Percentiles rank a stretch among this genome's conserved stretches.
Evolutionary conservation across 139 green algal genomes (phyloP).

Genomic region (Monoraphidium neglectum): DNA sequence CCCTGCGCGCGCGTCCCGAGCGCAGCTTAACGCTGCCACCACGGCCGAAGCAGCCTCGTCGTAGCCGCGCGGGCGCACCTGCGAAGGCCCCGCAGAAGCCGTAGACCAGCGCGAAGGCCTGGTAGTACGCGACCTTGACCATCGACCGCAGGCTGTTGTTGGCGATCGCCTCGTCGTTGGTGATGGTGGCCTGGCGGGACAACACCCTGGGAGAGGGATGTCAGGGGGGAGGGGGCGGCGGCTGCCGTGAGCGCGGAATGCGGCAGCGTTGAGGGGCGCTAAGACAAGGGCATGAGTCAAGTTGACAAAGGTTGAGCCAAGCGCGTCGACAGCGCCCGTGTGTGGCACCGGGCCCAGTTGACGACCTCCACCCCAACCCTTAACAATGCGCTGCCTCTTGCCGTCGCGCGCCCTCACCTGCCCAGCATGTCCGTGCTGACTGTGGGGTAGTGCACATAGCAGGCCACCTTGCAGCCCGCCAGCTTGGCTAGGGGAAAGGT

Average conservation of each 20-base stretch:
- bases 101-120: constrained; percentile 76
- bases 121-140: constrained; percentile 92
- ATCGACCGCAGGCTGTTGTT: constrained; percentile 29
- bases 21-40: too few relatives aligned
- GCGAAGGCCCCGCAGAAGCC: constrained; percentile 52
- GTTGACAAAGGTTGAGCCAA: neutral
- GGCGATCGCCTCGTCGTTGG: constrained; percentile 66
- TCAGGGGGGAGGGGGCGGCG: too few relatives aligned
- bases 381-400: too few relatives aligned
- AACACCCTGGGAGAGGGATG: constrained; percentile 13
- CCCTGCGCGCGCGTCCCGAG: too few relatives aligned
- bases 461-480: constrained; percentile 66
- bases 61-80: constrained; percentile 1
- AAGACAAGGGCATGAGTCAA: too few relatives aligned
- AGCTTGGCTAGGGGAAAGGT: constrained; percentile 80
- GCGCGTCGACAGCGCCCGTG: too few relatives aligned
- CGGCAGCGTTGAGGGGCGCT: too few relatives aligned
- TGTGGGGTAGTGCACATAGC: constrained; percentile 96
- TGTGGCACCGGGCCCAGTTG: too few relatives aligned
- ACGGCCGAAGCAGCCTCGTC: too few relatives aligned
- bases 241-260: too few relatives aligned
- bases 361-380: too few relatives aligned
- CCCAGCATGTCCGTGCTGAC: constrained; percentile 92
- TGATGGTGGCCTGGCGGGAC: constrained; percentile 57
- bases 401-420: too few relatives aligned